These are phyloP conservation scores for Cucurbitaria berberidis DNA, from an alignment of 2,329 filamentous ascomycete genomes.

Conservation along the genomic window DNA sequence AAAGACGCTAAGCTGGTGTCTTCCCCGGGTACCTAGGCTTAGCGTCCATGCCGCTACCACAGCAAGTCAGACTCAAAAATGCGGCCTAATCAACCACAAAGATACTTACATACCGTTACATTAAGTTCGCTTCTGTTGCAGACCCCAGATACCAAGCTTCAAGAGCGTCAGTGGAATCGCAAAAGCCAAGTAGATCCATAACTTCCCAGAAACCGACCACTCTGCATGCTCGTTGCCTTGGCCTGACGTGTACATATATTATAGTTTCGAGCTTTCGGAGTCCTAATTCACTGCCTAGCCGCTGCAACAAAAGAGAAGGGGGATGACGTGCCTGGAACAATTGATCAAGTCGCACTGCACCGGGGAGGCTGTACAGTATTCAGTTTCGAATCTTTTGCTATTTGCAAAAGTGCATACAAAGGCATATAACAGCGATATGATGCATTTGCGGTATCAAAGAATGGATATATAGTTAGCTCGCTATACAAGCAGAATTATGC, in stretches of 20 bases:
- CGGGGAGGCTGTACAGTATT: neutral
- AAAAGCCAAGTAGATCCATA: conserved; percentile 27
- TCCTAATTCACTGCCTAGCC: neutral
- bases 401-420: neutral
- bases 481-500: too few species aligned
- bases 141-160: conserved; percentile 17
- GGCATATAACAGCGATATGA: neutral
- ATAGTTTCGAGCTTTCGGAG: conserved; percentile 19
- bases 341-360: neutral
- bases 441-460: neutral
- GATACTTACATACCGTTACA: too few species aligned
- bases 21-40: too few species aligned
- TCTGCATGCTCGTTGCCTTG: neutral
- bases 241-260: conserved; percentile 23
- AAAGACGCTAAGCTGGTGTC: too few species aligned
- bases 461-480: too few species aligned
- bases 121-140: conserved; percentile 9
- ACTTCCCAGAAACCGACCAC: conserved; percentile 24
- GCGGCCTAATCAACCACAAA: too few species aligned
- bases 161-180: conserved; percentile 23
- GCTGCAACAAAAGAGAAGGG: too few species aligned
- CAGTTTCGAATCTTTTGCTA: neutral
- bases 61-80: too few species aligned
- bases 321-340: too few species aligned
- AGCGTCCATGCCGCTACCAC: too few species aligned